Conservation (phyloP, 2,329 filamentous ascomycete genomes). For the Fusarium napiforme region DNA sequence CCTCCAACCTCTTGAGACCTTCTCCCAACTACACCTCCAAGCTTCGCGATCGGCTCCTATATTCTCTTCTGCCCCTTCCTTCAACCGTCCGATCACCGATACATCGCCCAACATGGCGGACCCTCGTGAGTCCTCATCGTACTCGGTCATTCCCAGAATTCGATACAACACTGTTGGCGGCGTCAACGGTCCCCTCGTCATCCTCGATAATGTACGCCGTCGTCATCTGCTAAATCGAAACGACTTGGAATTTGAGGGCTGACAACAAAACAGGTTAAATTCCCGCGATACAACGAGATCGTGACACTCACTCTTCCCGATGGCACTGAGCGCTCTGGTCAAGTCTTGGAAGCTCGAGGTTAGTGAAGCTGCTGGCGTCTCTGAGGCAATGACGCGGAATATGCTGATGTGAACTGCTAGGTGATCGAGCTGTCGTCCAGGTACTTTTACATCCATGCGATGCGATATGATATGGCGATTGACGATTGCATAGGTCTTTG, state of each 20-base stretch:
- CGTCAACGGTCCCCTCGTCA: constrained; percentile 97
- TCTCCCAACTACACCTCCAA: constrained; percentile 42
- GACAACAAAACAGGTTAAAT: constrained; percentile 80
- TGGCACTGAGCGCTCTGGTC: constrained; percentile 91
- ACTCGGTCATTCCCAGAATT: constrained; percentile 71
- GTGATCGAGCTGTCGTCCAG: constrained; percentile 94
- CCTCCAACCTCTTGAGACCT: constrained; percentile 51
- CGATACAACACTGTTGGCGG: constrained; percentile 98
- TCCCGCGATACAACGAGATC: constrained; percentile 97
- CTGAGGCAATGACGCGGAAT: constrained; percentile 17
- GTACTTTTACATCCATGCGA: constrained; percentile 60
- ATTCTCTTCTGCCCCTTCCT: constrained; percentile 24
- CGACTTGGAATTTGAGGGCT: constrained; percentile 33
- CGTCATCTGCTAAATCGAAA: constrained; percentile 1
- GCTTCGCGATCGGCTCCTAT: constrained; percentile 35
- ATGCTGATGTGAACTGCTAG: constrained; percentile 58
- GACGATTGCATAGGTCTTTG: constrained; percentile 78
- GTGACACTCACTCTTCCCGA: constrained; percentile 95
- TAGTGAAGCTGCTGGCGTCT: constrained; percentile 40
- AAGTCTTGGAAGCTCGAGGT: constrained; percentile 98
- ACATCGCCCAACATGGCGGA: constrained; percentile 60
- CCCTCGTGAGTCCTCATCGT: constrained; percentile 68
- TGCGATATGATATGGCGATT: constrained; percentile 33
- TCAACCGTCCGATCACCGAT: constrained; percentile 33
- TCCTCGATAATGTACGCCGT: constrained; percentile 84